Evolutionary conservation across 164 flowering plant genomes (phyloP), one percentile per base, ranked within the genome.

Genomic region (Platanus orientalis): DNA sequence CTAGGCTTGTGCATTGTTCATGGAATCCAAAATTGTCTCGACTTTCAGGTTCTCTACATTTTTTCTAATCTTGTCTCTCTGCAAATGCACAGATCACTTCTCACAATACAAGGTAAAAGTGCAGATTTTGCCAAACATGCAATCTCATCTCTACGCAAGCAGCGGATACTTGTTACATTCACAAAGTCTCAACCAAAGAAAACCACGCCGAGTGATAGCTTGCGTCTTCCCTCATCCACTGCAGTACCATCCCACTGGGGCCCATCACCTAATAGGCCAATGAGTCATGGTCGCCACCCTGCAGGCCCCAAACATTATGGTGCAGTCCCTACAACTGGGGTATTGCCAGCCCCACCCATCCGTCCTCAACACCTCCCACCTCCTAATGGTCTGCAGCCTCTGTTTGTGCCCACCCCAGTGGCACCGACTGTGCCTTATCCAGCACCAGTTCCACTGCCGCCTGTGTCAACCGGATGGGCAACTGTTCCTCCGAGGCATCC

Each of bases 51-150:
- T 36, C 1, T 13, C 42, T 36, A 36, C 3, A 7, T 1, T 1
- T 44, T 16, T 16, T 42, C 47, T 42, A 13, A 44, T 44, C 19
- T 44, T 67, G 54, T 4, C 42, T 13, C 19, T 32, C 7, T 53
- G 47, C 47, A 39, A 57, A 54, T 66, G 42, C n/a, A 52, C 86
- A 92, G 96, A 60, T 84, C 94, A 47, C 76, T 87, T 62, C 85
- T 92, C 54, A 64, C 75, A 45, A 69, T 89, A 79, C 79, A 92
- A 84, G 96, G 97, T 48, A 89, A 72, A 70, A 87, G 89, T 25
- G 67, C 94, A 40, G 96, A 92, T 66, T 67, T 85, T 57, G 81
- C 92, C 7, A 84, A 74, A 58, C 87, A 84, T 69, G 96, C 97
- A 25, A 80, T 89, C 57, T 76, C 90, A 21, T 77, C 89, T 48